Conservation (phyloP, 2,329 filamentous ascomycete species). For the Juglanconis oblonga region DNA sequence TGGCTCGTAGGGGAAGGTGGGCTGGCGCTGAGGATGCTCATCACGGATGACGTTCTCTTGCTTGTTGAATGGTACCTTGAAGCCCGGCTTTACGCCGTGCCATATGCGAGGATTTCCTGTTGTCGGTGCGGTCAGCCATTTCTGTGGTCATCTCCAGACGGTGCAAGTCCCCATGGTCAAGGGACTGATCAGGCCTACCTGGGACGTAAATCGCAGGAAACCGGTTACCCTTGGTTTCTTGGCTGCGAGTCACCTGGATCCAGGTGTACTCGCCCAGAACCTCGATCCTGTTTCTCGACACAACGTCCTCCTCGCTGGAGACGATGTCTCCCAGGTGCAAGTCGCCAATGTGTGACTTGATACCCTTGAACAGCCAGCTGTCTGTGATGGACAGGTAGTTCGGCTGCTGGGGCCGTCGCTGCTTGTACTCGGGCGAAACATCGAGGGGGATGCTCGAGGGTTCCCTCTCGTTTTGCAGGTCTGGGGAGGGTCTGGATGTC, state of each 20-base stretch:
- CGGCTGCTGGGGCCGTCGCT: background rate
- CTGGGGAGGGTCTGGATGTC: background rate
- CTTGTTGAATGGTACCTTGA: background rate
- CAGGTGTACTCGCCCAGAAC: constrained; percentile 16
- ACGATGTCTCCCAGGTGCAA: background rate
- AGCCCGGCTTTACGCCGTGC: background rate
- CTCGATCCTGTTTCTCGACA: background rate
- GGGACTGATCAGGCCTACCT: background rate
- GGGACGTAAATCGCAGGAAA: constrained; percentile 15
- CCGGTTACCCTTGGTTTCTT: background rate
- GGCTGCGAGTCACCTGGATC: constrained; percentile 9
- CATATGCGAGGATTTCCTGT: constrained; percentile 10
- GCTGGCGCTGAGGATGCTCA: constrained; percentile 2
- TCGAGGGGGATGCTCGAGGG: background rate
- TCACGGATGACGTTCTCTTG: background rate
- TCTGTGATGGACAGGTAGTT: background rate
- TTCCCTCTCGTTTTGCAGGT: background rate
- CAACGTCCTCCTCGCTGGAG: background rate
- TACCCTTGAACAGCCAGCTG: constrained; percentile 11
- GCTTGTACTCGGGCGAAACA: background rate
- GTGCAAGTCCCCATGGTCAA: too few relatives aligned
- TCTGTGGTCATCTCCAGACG: background rate
- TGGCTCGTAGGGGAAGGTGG: constrained; percentile 11
- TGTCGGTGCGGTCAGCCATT: background rate
- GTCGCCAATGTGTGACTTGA: constrained; percentile 1